Percentiles rank a stretch among this genome's conserved stretches.
Conservation (phyloP, 345 rosid species). For the Brassica juncea region DNA sequence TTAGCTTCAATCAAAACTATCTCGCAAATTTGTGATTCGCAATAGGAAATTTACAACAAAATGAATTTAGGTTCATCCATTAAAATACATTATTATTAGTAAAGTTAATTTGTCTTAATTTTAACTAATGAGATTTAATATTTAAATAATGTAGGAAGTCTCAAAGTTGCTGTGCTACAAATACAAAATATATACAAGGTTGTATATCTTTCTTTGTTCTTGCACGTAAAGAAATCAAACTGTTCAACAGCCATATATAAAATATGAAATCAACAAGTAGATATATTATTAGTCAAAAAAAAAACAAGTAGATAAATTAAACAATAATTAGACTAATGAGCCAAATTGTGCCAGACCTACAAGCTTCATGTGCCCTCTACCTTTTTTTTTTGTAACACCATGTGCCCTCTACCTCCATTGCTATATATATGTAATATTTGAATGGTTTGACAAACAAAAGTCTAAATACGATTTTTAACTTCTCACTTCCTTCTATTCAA, state of each 20-base stretch:
- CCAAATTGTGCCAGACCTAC: conserved; percentile 27
- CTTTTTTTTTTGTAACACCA: too few relatives aligned
- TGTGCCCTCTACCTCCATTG: background rate
- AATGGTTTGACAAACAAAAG: conserved; percentile 13
- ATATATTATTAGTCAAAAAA: too few relatives aligned
- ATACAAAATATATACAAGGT: background rate
- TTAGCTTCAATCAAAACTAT: too few relatives aligned
- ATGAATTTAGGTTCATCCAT: background rate
- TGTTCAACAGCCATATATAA: conserved; percentile 8
- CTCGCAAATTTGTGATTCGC: background rate
- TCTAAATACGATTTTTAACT: conserved; percentile 12
- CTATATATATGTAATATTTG: conserved; percentile 29
- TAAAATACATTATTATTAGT: background rate
- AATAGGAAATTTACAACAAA: background rate
- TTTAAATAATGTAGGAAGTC: background rate
- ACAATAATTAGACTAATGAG: conserved; percentile 1
- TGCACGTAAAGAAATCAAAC: conserved; percentile 23
- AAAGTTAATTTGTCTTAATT: background rate
- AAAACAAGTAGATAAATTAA: background rate
- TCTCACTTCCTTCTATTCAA: background rate
- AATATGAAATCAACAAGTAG: conserved; percentile 3
- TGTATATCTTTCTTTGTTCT: conserved; percentile 11
- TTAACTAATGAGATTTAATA: background rate
- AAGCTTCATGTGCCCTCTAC: background rate
- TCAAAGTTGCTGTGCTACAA: conserved; percentile 6